phyloP scores from a whole-genome alignment of 2,329 filamentous ascomycete genomes.

The Raffaelea deltoideospora region DNA sequence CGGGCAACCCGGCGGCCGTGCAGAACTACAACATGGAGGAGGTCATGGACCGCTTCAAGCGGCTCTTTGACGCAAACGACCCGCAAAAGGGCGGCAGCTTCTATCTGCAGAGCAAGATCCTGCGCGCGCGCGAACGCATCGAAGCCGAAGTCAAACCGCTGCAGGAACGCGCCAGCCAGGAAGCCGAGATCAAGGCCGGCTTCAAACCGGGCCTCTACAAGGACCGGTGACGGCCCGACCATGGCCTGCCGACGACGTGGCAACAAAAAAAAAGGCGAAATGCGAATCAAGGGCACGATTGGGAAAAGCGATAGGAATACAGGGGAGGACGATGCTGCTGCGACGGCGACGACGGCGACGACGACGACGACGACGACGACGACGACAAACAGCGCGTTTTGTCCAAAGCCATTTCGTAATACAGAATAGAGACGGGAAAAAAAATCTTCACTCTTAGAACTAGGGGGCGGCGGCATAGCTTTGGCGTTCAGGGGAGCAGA shows the following conservation, averaged over 20 bases:
- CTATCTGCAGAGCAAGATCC: slow-evolving; percentile 93
- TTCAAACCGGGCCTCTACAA: slow-evolving; percentile 96
- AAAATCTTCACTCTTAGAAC: no score
- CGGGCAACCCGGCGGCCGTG: slow-evolving; percentile 15
- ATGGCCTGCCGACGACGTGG: background rate
- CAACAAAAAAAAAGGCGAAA: background rate
- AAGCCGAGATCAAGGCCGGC: slow-evolving; percentile 67
- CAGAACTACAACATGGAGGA: slow-evolving; percentile 48
- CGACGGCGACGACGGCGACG: no score
- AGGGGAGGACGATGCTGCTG: no score
- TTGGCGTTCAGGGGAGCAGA: no score
- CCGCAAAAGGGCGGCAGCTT: slow-evolving; percentile 94
- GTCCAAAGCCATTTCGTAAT: no score
- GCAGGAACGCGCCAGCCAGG: slow-evolving; percentile 53
- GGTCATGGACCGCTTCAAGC: slow-evolving; percentile 80
- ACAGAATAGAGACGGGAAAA: no score
- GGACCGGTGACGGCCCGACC: slow-evolving; percentile 33
- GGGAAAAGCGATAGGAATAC: no score
- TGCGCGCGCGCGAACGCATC: slow-evolving; percentile 81
- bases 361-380: no score
- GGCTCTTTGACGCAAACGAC: slow-evolving; percentile 85
- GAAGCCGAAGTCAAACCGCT: slow-evolving; percentile 69
- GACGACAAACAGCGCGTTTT: no score
- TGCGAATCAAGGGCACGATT: background rate
- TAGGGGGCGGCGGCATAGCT: no score